phyloP scores from a whole-genome alignment of 305 asterid species.

The Salvia sclarea region DNA sequence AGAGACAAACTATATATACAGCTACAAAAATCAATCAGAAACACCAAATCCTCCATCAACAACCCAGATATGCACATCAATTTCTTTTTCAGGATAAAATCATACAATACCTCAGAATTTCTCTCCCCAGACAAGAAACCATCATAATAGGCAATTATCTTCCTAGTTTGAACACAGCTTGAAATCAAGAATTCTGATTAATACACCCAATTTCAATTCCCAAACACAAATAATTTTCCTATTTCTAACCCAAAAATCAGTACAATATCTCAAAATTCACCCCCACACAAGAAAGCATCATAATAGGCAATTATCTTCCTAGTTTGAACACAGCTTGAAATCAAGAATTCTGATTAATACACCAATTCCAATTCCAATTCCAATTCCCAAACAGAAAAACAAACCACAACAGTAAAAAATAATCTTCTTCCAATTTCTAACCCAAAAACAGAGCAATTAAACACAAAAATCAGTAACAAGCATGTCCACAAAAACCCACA shows the following conservation, averaged over 20 bases:
- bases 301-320: slow-evolving; percentile 10
- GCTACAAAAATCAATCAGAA: slow-evolving; percentile 8
- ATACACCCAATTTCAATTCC: slow-evolving; percentile 8
- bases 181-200: not conserved
- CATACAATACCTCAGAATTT: not conserved
- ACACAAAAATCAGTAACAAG: slow-evolving; percentile 26
- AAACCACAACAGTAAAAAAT: not conserved
- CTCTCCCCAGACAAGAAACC: slow-evolving; percentile 10
- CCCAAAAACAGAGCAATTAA: slow-evolving; percentile 16
- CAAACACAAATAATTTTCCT: too few relatives aligned
- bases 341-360: not conserved
- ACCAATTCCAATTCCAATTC: not conserved
- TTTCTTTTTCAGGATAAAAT: not conserved
- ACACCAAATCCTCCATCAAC: slow-evolving; percentile 11
- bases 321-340: not conserved
- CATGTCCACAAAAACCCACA: slow-evolving; percentile 15
- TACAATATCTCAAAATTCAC: not conserved
- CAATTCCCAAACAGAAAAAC: not conserved
- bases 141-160: slow-evolving; percentile 9
- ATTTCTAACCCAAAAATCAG: too few relatives aligned
- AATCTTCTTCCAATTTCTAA: not conserved
- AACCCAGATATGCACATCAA: not conserved
- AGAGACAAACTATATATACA: not conserved
- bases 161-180: not conserved
- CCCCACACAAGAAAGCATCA: slow-evolving; percentile 12